Evolutionary conservation across 495 filamentous ascomycete genomes (phyloP).

Genomic region (Cercophora sp.): DNA sequence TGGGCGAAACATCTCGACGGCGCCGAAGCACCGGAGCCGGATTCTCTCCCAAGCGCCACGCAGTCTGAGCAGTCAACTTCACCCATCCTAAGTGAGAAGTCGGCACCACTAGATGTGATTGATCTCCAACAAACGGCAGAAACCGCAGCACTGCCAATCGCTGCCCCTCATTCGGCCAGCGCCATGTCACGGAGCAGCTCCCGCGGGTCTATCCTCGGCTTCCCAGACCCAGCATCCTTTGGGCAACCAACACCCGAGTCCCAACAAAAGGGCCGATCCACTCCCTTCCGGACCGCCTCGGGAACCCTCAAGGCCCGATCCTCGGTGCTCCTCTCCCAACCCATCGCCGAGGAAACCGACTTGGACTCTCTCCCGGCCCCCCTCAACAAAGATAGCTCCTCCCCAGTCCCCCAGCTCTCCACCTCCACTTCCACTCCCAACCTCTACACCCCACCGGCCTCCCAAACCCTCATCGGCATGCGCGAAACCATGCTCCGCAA

Average conservation of each 20-base stretch:
- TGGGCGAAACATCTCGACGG: constrained; percentile 87
- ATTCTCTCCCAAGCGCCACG: constrained; percentile 47
- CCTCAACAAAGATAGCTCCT: no score
- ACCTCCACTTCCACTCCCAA: constrained; percentile 16
- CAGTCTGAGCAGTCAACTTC: constrained; percentile 17
- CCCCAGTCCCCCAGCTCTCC: constrained; percentile 9
- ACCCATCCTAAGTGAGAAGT: constrained; percentile 39
- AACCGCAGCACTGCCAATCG: constrained; percentile 38
- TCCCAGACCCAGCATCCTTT: constrained; percentile 13
- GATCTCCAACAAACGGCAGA: constrained; percentile 69
- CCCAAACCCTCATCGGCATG: constrained; percentile 57
- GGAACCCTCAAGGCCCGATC: constrained; percentile 14
- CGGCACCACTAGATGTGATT: constrained; percentile 60
- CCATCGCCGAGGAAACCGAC: constrained; percentile 37
- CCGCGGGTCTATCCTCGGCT: constrained; percentile 14
- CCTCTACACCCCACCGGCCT: constrained; percentile 32
- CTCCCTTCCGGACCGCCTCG: constrained; percentile 20
- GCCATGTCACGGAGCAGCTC: constrained; percentile 29
- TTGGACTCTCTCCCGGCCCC: constrained; percentile 3
- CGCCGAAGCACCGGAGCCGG: constrained; percentile 73
- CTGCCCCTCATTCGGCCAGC: constrained; percentile 32
- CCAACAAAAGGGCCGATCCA: constrained; percentile 3
- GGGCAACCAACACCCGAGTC: constrained; percentile 18
- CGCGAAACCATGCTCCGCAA: constrained; percentile 57
- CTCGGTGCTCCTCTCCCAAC: constrained; percentile 27